Percentiles rank a stretch among this genome's conserved stretches.
Conservation (phyloP, 768 basidiomycete genomes). For the Tephrocybe sp. region DNA sequence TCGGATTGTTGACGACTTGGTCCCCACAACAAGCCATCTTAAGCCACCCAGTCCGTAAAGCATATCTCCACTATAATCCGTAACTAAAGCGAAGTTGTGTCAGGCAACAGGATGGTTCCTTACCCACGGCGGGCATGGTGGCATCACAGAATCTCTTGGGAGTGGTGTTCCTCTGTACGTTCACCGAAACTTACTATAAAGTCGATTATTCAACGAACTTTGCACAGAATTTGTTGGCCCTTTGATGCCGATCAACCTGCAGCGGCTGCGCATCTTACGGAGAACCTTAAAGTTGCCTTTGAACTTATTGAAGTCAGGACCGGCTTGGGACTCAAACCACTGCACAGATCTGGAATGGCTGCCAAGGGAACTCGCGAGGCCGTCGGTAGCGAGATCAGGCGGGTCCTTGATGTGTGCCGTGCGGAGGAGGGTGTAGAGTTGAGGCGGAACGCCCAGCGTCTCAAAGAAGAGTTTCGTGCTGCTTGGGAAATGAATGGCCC, state of each 20-base stretch:
- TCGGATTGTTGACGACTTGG: slow-evolving; percentile 19
- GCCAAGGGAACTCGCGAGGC: slow-evolving; percentile 17
- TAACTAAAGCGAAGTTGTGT: background rate
- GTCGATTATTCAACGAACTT: background rate
- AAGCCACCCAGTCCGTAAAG: slow-evolving; percentile 16
- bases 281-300: slow-evolving; percentile 19
- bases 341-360: slow-evolving; percentile 9
- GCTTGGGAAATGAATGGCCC: slow-evolving; percentile 12
- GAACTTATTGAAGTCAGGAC: slow-evolving; percentile 22
- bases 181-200: background rate
- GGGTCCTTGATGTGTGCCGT: slow-evolving; percentile 10
- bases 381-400: slow-evolving; percentile 13
- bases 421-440: slow-evolving; percentile 11
- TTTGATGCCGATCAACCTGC: slow-evolving; percentile 21
- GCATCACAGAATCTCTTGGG: slow-evolving; percentile 21
- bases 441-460: slow-evolving; percentile 12
- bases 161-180: slow-evolving; percentile 23
- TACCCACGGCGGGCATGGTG: slow-evolving; percentile 21
- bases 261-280: slow-evolving; percentile 14
- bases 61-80: background rate
- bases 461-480: slow-evolving; percentile 5
- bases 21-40: slow-evolving; percentile 23
- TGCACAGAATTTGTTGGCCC: slow-evolving; percentile 23
- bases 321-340: slow-evolving; percentile 13
- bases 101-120: slow-evolving; percentile 25